Evolutionary conservation across 495 filamentous ascomycete genomes (phyloP).

Genomic region (Aspergillus sclerotiicarbonarius): DNA sequence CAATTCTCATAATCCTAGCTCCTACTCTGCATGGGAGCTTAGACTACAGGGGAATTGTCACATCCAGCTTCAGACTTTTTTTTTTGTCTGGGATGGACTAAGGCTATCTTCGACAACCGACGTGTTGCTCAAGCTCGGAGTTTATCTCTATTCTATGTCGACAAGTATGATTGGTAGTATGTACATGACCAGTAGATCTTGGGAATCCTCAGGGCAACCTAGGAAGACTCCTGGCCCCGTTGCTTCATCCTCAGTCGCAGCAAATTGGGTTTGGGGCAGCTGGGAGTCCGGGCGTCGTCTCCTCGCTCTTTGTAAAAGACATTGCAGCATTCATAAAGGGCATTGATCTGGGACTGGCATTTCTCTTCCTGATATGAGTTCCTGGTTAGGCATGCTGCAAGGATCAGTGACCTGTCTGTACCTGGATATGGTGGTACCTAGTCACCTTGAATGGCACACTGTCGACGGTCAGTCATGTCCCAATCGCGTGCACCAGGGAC

Average conservation of each 20-base stretch:
- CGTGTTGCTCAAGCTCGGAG: neutral
- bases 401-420: conserved; percentile 16
- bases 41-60: conserved; percentile 52
- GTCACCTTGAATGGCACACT: conserved; percentile 92
- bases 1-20: conserved; percentile 65
- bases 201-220: neutral
- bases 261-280: conserved; percentile 81
- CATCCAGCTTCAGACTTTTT: conserved; percentile 23
- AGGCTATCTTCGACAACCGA: neutral
- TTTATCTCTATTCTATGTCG: neutral
- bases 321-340: conserved; percentile 94
- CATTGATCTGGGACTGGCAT: conserved; percentile 77
- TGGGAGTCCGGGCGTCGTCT: conserved; percentile 69
- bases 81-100: neutral
- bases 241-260: conserved; percentile 88
- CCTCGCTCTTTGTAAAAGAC: conserved; percentile 81
- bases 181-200: conserved; percentile 7
- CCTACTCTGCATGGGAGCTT: conserved; percentile 52
- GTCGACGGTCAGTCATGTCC: conserved; percentile 12
- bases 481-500: conserved; percentile 34
- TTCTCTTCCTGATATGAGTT: conserved; percentile 86
- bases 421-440: neutral
- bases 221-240: conserved; percentile 45
- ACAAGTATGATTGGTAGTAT: conserved; percentile 3
- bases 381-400: conserved; percentile 73